phyloP scores from a whole-genome alignment of 768 basidiomycete species.

The Agrocybe chaxingu region DNA sequence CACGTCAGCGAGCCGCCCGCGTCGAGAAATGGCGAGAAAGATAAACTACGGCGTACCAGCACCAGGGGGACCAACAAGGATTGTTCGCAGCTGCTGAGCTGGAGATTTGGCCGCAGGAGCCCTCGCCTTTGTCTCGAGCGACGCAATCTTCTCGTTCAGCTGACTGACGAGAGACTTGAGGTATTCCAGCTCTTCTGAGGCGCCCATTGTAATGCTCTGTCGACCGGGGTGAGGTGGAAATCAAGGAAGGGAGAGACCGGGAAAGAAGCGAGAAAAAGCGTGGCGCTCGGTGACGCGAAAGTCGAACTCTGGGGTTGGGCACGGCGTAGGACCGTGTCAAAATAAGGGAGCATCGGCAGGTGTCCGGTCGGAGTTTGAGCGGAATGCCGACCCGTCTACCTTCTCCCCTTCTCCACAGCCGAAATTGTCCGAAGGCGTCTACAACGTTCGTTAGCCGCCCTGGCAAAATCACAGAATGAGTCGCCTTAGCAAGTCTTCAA shows the following conservation, averaged over 20 bases:
- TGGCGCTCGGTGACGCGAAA: slow-evolving; percentile 2
- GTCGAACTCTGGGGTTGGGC: slow-evolving; percentile 1
- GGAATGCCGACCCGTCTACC: slow-evolving; percentile 11
- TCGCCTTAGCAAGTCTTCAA: too few species aligned
- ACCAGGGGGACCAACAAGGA: slow-evolving; percentile 95
- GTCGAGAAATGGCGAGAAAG: not conserved
- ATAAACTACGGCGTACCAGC: slow-evolving; percentile 61
- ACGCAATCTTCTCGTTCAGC: slow-evolving; percentile 84
- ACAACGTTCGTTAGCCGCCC: too few species aligned
- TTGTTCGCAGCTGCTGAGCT: slow-evolving; percentile 79
- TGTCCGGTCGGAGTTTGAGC: slow-evolving; percentile 28
- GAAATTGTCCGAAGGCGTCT: slow-evolving; percentile 14
- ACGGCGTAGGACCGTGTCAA: slow-evolving; percentile 7
- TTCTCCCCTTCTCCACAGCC: slow-evolving; percentile 8
- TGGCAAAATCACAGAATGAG: too few species aligned
- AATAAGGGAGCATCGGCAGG: slow-evolving; percentile 18
- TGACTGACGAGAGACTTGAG: slow-evolving; percentile 90
- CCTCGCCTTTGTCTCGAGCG: slow-evolving; percentile 72
- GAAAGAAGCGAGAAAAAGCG: slow-evolving; percentile 8
- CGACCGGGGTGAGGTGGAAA: too few species aligned
- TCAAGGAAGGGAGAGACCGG: slow-evolving; percentile 15
- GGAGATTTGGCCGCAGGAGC: slow-evolving; percentile 49
- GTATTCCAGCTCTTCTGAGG: slow-evolving; percentile 83
- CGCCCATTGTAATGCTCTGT: slow-evolving; percentile 42
- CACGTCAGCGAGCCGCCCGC: not conserved